Percentiles rank a stretch among this genome's conserved stretches.
Conservation (phyloP, 2,329 filamentous ascomycete genomes). For the Fonsecaea pedrosoi region DNA sequence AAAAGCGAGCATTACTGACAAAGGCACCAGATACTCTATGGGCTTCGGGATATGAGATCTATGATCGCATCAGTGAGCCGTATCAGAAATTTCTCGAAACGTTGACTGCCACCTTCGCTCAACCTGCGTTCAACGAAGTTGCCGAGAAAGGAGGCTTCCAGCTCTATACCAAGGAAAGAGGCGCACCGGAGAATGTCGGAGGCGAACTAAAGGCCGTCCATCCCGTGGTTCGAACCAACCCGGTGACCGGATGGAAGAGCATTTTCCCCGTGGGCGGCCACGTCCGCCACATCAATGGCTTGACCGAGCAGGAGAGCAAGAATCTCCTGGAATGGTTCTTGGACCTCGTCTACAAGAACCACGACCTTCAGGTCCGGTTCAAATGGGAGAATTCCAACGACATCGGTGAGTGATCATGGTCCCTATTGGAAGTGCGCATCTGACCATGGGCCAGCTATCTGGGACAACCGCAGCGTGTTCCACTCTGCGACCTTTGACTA, state of each 20-base stretch:
- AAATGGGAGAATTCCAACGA: conserved; percentile 59
- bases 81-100: conserved; percentile 65
- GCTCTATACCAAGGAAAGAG: conserved; percentile 55
- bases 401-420: conserved; percentile 46
- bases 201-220: conserved; percentile 58
- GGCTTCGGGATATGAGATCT: conserved; percentile 72
- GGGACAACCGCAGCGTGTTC: conserved; percentile 47
- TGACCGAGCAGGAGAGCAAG: conserved; percentile 53
- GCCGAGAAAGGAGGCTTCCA: conserved; percentile 45
- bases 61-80: conserved; percentile 62
- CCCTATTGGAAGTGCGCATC: no score
- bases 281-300: conserved; percentile 52
- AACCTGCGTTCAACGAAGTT: conserved; percentile 57
- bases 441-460: conserved; percentile 40
- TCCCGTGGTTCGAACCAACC: conserved; percentile 66
- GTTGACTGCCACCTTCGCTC: conserved; percentile 63
- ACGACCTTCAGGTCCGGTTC: conserved; percentile 59
- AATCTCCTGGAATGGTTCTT: conserved; percentile 54
- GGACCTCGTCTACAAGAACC: conserved; percentile 54
- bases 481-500: conserved; percentile 45
- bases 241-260: conserved; percentile 69
- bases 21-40: conserved; percentile 63
- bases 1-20: neutral
- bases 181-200: conserved; percentile 63
- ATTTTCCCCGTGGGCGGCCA: conserved; percentile 57